phyloP scores from a whole-genome alignment of 371 early-diverging fungal genomes.

The Mucor velutinosus region DNA sequence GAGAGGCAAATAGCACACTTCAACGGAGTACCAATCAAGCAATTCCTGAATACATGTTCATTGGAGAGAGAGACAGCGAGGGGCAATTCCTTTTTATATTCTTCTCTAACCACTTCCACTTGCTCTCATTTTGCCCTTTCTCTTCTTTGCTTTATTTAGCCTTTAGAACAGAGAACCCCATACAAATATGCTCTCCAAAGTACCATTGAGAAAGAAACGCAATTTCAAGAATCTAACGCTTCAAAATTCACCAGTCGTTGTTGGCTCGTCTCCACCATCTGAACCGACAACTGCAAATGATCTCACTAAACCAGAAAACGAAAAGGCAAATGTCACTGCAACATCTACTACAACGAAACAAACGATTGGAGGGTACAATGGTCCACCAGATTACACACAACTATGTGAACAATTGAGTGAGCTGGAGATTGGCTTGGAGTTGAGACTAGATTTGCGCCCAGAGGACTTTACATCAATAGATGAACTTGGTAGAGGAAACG shows the following conservation, averaged over 20 bases:
- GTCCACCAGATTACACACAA: conserved; percentile 35
- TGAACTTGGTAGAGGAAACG: conserved; percentile 87
- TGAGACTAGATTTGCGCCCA: conserved; percentile 76
- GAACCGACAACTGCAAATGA: conserved; percentile 11
- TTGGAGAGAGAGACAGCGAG: neutral
- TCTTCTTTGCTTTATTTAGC: neutral
- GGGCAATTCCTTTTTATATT: neutral
- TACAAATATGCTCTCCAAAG: conserved; percentile 36
- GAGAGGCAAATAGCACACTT: no score
- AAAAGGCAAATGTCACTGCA: neutral
- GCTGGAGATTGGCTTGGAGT: conserved; percentile 75
- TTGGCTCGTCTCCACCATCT: conserved; percentile 23
- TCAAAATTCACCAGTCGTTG: conserved; percentile 49
- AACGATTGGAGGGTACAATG: neutral
- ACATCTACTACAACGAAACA: conserved; percentile 10
- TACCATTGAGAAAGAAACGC: conserved; percentile 70
- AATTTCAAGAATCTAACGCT: conserved; percentile 74
- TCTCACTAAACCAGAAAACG: neutral
- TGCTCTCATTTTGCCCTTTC: neutral
- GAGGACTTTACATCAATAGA: conserved; percentile 81
- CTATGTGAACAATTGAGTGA: conserved; percentile 54
- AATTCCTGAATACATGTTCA: neutral
- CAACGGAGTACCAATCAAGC: neutral
- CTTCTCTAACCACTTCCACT: neutral
- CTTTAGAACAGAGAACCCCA: neutral